phyloP scores from a whole-genome alignment of 345 rosid species.

The Acer negundo region DNA sequence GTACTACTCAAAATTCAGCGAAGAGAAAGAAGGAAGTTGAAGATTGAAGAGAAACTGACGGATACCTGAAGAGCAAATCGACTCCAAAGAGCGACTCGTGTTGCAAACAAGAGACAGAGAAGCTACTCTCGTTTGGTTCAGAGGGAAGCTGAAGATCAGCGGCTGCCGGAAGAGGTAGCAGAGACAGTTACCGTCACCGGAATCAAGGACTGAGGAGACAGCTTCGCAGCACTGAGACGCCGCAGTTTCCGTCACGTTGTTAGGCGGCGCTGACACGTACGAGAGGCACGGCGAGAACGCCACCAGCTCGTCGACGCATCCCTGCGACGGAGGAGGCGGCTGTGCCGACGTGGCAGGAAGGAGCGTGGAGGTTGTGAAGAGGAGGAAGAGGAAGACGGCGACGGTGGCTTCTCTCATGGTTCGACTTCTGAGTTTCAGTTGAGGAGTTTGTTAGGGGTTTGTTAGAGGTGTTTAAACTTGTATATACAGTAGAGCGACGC shows the following conservation, averaged over 20 bases:
- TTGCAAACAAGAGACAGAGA: conserved; percentile 58
- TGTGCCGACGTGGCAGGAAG: conserved; percentile 8
- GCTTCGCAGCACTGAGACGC: conserved; percentile 64
- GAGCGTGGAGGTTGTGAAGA: conserved; percentile 26
- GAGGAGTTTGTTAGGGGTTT: background rate
- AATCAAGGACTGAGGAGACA: conserved; percentile 38
- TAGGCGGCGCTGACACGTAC: conserved; percentile 65
- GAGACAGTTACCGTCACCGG: conserved; percentile 57
- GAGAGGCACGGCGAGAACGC: conserved; percentile 79
- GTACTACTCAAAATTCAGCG: background rate
- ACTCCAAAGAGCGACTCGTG: conserved; percentile 34
- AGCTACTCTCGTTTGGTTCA: conserved; percentile 55
- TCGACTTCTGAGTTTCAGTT: background rate
- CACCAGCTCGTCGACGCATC: conserved; percentile 57
- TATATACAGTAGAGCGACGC: too few species aligned
- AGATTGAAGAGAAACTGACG: background rate
- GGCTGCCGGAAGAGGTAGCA: conserved; percentile 72
- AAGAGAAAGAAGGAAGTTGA: background rate
- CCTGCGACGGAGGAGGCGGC: conserved; percentile 27
- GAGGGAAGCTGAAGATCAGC: conserved; percentile 70
- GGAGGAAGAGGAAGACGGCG: conserved; percentile 11
- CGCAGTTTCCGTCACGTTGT: conserved; percentile 44
- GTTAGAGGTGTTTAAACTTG: background rate
- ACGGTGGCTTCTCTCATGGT: conserved; percentile 20
- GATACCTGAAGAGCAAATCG: conserved; percentile 51